Evolutionary conservation across 2,329 filamentous ascomycete species (phyloP), one percentile per base, ranked within the genome.

Genomic region (Colletotrichum euphorbiae): DNA sequence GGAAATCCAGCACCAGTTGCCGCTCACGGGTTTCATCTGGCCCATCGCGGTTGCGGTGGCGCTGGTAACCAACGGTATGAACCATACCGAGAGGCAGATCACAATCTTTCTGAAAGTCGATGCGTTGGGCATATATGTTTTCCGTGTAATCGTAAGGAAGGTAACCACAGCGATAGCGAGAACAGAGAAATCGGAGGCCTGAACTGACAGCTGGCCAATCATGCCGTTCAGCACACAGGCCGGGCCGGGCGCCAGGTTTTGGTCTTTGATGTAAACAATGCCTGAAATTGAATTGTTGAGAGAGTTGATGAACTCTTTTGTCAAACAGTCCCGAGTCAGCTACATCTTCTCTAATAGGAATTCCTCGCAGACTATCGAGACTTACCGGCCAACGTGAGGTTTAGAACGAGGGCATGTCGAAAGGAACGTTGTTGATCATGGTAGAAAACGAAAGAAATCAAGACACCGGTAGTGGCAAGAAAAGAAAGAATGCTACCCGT

Each of bases 1-100:
- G 12, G 76, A 73, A 66, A 84, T 83, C 82, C 82, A 84, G 72
- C 82, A 84, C 82, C 82, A 84, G 65, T 84, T 83, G 0, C 82
- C 82, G 3, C 80, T 80, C 2, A 82, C 79, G 13, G 66, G 66
- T 9, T 69, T 8, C 24, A 69, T 69, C 76, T 79, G 69, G 24
- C 74, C 67, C 69, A 77, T 71, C n/a, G 52, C 75, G 24, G 77
- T 73, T 36, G 73, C 75, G 15, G 73, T 73, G 60, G 71, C 71
- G 71, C 79, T 77, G 1, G 80, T 82, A 13, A 78, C 76, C 3
- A 80, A 45, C 9, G 81, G 79, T 1, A 81, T 70, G 4, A 82
- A 68, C 81, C 81, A 83, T 7, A 80, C 77, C 1, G 76, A 73
- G 3, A 73, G 71, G 70, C 80, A 82, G 8, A 81, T 77, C 5